Percentiles rank a stretch among this genome's conserved stretches.
phyloP scores from a whole-genome alignment of 768 basidiomycete species.

The Lactifluus subvellereus region DNA sequence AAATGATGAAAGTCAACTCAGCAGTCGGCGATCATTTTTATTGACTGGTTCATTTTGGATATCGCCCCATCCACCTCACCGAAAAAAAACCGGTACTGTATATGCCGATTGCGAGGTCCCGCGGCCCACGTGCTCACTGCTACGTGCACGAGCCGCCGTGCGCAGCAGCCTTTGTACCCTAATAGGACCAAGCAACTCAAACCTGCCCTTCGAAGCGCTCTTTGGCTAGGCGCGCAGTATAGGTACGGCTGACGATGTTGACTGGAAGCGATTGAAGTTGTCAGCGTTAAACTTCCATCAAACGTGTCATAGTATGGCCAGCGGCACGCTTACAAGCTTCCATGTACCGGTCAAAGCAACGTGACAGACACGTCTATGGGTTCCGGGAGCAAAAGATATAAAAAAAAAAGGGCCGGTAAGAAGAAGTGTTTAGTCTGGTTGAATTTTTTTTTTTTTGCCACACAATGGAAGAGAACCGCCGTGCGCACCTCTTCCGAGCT shows the following conservation, averaged over 20 bases:
- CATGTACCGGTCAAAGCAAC: conserved; percentile 78
- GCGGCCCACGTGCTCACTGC: conserved; percentile 5
- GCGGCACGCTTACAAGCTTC: conserved; percentile 65
- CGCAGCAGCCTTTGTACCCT: neutral
- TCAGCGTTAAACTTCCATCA: neutral
- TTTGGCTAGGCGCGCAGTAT: conserved; percentile 50
- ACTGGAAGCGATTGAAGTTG: conserved; percentile 38
- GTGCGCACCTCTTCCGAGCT: conserved; percentile 68
- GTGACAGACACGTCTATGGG: conserved; percentile 60
- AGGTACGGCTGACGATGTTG: conserved; percentile 70
- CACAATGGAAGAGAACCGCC: conserved; percentile 4
- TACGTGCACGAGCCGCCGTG: neutral
- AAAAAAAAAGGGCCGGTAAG: neutral
- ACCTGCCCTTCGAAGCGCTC: conserved; percentile 36
- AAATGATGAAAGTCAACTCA: conserved; percentile 2
- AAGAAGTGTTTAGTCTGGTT: neutral
- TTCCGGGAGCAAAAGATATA: neutral
- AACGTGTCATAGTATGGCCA: neutral
- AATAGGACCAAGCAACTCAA: neutral
- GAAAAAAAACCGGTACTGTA: neutral
- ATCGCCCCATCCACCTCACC: neutral
- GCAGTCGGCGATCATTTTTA: neutral
- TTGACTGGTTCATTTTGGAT: conserved; percentile 4
- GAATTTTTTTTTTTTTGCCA: neutral
- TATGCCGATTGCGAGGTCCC: neutral